These are phyloP conservation scores for Talaromyces verruculosus DNA, from an alignment of 2,329 filamentous ascomycete species.

Conservation along the genomic window DNA sequence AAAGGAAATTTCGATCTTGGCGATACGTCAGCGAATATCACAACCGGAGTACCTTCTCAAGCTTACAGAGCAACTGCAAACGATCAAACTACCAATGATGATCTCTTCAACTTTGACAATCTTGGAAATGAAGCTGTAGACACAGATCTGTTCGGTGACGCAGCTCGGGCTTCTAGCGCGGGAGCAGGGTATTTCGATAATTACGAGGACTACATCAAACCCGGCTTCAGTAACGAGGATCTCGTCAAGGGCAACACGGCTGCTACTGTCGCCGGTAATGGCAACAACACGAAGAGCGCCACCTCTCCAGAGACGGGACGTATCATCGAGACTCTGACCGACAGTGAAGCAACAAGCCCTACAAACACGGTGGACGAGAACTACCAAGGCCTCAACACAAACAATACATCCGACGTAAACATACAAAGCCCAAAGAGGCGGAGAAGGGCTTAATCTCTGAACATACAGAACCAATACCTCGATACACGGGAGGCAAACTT, in stretches of 20 bases:
- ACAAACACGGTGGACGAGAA: slow-evolving; percentile 37
- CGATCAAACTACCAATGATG: slow-evolving; percentile 25
- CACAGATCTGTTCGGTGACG: slow-evolving; percentile 30
- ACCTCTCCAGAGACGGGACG: slow-evolving; percentile 32
- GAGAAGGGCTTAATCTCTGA: slow-evolving; percentile 4
- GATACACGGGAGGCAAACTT: background rate
- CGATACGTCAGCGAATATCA: slow-evolving; percentile 3
- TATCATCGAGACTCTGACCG: slow-evolving; percentile 46
- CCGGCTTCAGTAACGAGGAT: slow-evolving; percentile 23
- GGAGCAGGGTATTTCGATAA: slow-evolving; percentile 35
- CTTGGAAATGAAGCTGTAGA: slow-evolving; percentile 34
- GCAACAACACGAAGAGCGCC: slow-evolving; percentile 20
- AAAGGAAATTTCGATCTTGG: slow-evolving; percentile 20
- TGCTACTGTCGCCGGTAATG: slow-evolving; percentile 15
- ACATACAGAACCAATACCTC: background rate
- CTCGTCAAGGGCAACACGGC: slow-evolving; percentile 23
- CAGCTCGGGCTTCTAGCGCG: slow-evolving; percentile 21
- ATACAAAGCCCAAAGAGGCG: slow-evolving; percentile 19
- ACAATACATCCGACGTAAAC: background rate
- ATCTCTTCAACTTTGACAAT: slow-evolving; percentile 46
- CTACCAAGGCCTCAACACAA: slow-evolving; percentile 16
- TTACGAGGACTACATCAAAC: slow-evolving; percentile 31
- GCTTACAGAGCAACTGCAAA: slow-evolving; percentile 24
- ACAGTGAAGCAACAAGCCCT: slow-evolving; percentile 47
- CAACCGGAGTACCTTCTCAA: slow-evolving; percentile 25